Base-by-base conservation (phyloP, 2,329 filamentous ascomycete genomes). In the Capronia americana region DNA sequence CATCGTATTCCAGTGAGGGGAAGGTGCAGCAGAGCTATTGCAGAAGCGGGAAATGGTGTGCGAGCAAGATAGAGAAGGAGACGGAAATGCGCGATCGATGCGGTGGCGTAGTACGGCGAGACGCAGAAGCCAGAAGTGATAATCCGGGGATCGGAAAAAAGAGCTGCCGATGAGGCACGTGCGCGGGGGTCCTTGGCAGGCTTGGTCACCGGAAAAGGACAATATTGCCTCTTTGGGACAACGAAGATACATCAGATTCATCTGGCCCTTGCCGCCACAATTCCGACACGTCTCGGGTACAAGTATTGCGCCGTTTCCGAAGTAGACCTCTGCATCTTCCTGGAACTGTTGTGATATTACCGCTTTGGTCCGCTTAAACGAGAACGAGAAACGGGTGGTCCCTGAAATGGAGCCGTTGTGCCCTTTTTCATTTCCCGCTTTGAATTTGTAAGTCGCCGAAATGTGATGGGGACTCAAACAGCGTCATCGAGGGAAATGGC, bases 191-290 rank as follows among this genome's bases (percentile, higher is more conserved):
- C n/a, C n/a, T n/a, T n/a, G n/a, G n/a, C n/a, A n/a, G n/a, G n/a
- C n/a, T n/a, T n/a, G n/a, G n/a, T n/a, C n/a, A n/a, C 57, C 46
- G n/a, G 20, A 53, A 53, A 53, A 8, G 28, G 34, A 26, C n/a
- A 53, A 41, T 48, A 61, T 61, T 61, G 8, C 57, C 57, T 41
- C 10, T 61, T 61, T 61, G 6, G 41, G 57, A 59, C 46, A 14
- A 12, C 34, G 34, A 41, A 41, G 34, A 41, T 41, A 7, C 20
- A 24, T 14, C 46, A 20, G n/a, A 24, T 51, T 17, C 10, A 51
- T 24, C 48, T 26, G 23, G 48, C 48, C 24, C 7, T 14, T 14
- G 28, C 17, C 34, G n/a, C 24, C 34, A 32, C 24, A 12, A 0
- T 30, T n/a, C 24, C 7, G 46, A 24, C 5, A 26, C 26, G 51